Conservation (phyloP, 2,329 filamentous ascomycete genomes). For the Rhinocladiella mackenziei region DNA sequence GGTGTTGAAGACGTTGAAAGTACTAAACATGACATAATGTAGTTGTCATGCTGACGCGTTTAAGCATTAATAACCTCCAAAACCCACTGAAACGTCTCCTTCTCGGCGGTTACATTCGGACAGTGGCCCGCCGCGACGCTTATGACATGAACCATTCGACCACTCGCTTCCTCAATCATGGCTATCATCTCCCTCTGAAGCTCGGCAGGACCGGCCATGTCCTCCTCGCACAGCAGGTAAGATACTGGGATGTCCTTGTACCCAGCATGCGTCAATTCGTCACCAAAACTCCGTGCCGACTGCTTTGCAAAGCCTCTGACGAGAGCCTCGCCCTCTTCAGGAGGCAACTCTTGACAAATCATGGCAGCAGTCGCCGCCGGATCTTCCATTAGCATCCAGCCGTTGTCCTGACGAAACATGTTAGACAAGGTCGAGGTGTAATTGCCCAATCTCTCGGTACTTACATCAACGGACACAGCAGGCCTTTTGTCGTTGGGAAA, state of each 20-base stretch:
- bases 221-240: constrained; percentile 35
- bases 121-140: constrained; percentile 32
- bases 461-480: constrained; percentile 2
- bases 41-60: too few relatives aligned
- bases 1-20: too few relatives aligned
- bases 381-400: constrained; percentile 2
- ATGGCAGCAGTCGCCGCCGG: constrained; percentile 1
- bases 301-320: constrained; percentile 25
- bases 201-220: constrained; percentile 29
- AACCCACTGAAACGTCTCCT: constrained; percentile 25
- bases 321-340: constrained; percentile 21
- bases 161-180: constrained; percentile 31
- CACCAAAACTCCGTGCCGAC: constrained; percentile 31
- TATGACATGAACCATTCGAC: constrained; percentile 35
- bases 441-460: neutral
- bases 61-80: constrained; percentile 3
- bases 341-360: neutral
- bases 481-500: neutral
- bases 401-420: constrained; percentile 19
- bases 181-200: constrained; percentile 33
- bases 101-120: constrained; percentile 28
- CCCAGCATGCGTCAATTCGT: constrained; percentile 32
- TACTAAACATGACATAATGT: too few relatives aligned
- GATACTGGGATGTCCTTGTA: constrained; percentile 36
- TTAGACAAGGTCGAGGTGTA: neutral